Conservation (phyloP, 2,329 filamentous ascomycete genomes). For the Periglandula ipomoeae region DNA sequence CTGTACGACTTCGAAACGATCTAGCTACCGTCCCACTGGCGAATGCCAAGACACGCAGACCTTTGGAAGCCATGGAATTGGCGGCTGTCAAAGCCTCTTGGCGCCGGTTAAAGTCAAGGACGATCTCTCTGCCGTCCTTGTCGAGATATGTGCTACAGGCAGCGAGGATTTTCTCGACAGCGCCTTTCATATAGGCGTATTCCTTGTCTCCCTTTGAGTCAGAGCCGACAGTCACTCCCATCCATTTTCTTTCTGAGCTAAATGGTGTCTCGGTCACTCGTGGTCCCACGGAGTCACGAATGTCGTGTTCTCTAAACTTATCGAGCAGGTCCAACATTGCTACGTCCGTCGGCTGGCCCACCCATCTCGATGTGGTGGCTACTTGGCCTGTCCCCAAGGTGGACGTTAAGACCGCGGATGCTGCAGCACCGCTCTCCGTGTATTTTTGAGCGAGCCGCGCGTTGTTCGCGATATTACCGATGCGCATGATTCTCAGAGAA, state of each 20-base stretch:
- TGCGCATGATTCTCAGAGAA: slow-evolving; percentile 71
- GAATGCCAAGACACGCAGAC: slow-evolving; percentile 84
- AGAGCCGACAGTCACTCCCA: slow-evolving; percentile 80
- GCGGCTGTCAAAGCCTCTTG: slow-evolving; percentile 71
- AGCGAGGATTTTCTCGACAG: slow-evolving; percentile 76
- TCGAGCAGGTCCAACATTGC: slow-evolving; percentile 94
- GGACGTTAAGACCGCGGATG: slow-evolving; percentile 71
- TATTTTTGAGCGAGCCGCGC: slow-evolving; percentile 67
- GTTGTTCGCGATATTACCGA: slow-evolving; percentile 96
- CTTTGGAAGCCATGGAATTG: slow-evolving; percentile 78
- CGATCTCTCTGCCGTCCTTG: slow-evolving; percentile 74
- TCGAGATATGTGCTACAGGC: slow-evolving; percentile 88
- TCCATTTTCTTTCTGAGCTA: slow-evolving; percentile 97
- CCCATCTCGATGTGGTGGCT: slow-evolving; percentile 73
- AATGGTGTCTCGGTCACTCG: slow-evolving; percentile 85
- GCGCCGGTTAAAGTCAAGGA: slow-evolving; percentile 67
- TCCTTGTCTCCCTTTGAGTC: slow-evolving; percentile 56
- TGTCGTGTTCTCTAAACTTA: slow-evolving; percentile 82
- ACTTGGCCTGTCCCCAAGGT: slow-evolving; percentile 56
- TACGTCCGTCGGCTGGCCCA: slow-evolving; percentile 93
- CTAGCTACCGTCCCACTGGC: slow-evolving; percentile 67
- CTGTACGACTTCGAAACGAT: slow-evolving; percentile 32
- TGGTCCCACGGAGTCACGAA: slow-evolving; percentile 74
- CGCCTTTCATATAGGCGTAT: slow-evolving; percentile 91
- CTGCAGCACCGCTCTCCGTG: slow-evolving; percentile 60